A percentile compares a stretch with the other conserved stretches of the same genome.
Conservation (phyloP, 441 rosid species). For the Croton laevigatus region DNA sequence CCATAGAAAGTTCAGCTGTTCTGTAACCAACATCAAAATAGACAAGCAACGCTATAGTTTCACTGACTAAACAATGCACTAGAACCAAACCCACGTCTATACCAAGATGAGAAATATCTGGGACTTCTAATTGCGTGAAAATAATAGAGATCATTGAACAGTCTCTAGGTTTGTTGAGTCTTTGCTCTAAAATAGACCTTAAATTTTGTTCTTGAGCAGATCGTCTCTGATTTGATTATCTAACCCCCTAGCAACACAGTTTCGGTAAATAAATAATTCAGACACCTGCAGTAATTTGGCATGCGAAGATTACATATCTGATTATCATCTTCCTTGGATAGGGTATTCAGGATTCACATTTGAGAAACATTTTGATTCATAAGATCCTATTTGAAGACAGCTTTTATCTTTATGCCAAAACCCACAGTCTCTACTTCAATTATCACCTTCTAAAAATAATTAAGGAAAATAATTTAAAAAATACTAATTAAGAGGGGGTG, state of each 20-base stretch:
- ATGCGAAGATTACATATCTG: neutral
- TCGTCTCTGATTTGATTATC: neutral
- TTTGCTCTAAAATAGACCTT: slow-evolving; percentile 1
- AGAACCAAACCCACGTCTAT: too few relatives aligned
- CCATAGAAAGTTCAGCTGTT: too few relatives aligned
- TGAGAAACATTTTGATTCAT: neutral
- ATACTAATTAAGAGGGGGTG: neutral
- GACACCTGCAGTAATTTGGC: neutral
- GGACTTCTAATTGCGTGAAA: too few relatives aligned
- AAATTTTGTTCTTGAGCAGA: neutral
- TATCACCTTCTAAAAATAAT: too few relatives aligned
- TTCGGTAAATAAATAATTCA: neutral
- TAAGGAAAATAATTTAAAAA: neutral
- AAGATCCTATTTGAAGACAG: neutral
- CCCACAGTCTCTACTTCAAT: neutral
- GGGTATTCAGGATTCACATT: neutral
- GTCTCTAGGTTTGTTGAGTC: neutral
- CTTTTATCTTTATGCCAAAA: neutral
- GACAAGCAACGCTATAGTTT: too few relatives aligned
- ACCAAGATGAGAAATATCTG: neutral
- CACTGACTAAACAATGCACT: too few relatives aligned
- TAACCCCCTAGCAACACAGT: too few relatives aligned
- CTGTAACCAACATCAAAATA: too few relatives aligned
- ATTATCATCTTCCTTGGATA: neutral
- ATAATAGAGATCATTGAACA: neutral